Conservation (phyloP, 2,329 filamentous ascomycete species). For the Pyrenochaeta sp. region DNA sequence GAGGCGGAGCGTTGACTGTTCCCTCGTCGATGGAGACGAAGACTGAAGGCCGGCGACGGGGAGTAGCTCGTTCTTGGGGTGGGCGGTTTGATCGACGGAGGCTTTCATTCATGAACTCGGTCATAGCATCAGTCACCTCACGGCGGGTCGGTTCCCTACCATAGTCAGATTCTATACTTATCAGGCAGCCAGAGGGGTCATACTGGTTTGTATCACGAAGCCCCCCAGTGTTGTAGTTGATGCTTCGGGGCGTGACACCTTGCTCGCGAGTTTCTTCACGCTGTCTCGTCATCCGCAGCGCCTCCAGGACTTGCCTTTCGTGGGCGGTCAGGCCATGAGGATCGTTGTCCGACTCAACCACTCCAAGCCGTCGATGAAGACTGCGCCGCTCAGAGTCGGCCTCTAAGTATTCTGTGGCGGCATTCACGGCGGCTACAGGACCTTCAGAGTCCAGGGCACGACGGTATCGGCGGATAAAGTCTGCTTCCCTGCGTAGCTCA, state of each 20-base stretch:
- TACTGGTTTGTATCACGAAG: conserved; percentile 36
- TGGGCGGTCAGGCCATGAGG: conserved; percentile 56
- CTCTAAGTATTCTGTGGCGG: conserved; percentile 55
- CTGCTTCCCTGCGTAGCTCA: conserved; percentile 58
- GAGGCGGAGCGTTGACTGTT: conserved; percentile 30
- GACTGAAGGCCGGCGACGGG: conserved; percentile 53
- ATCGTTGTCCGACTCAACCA: conserved; percentile 54
- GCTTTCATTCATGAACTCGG: conserved; percentile 33
- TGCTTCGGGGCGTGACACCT: conserved; percentile 48
- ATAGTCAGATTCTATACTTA: conserved; percentile 6
- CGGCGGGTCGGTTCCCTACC: conserved; percentile 25
- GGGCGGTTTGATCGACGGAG: conserved; percentile 28
- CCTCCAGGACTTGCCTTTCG: conserved; percentile 57
- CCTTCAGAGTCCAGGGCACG: conserved; percentile 50
- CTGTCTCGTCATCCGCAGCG: conserved; percentile 54
- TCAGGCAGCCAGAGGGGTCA: conserved; percentile 9
- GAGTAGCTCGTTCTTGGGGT: conserved; percentile 30
- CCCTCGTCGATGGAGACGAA: conserved; percentile 45
- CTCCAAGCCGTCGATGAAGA: conserved; percentile 45
- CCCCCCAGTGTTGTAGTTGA: conserved; percentile 52
- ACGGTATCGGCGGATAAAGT: conserved; percentile 54
- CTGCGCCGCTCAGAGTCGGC: conserved; percentile 45
- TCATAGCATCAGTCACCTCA: conserved; percentile 29
- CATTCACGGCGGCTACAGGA: conserved; percentile 47
- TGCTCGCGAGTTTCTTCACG: conserved; percentile 52